Evolutionary conservation across 2,329 filamentous ascomycete species (phyloP), one percentile per base, ranked within the genome.

Genomic region (Hypoxylon sp.): DNA sequence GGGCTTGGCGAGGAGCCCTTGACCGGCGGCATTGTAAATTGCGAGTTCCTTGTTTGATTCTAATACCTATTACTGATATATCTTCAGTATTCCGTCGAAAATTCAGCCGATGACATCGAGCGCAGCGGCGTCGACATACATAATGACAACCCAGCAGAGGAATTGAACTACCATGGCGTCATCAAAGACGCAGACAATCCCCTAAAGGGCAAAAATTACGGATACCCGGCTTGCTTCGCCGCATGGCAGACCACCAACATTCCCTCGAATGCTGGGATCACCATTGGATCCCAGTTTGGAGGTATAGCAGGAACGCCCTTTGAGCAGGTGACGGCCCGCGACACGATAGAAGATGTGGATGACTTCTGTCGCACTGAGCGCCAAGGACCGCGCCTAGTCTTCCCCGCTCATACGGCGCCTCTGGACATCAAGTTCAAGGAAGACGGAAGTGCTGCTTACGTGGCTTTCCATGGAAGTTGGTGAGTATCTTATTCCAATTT

Each of bases 381-480:
- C 2, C 68, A 72, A 51, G 67, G 50, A 2, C 86, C 91, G 68
- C 67, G 87, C 1, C 80, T 93, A 28, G 87, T 87, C 4, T 86
- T 86, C 72, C 80, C 81, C 55, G 87, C 91, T 1, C 92, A 94
- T 75, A 90, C 85, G 75, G 91, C 91, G 0, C 92, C 92, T 0
- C 81, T 93, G 0, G 90, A 93, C 70, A 86, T 93, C 74, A 87
- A 88, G 67, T 94, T 94, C 80, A 83, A 86, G 68, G 74, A 81
- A 0, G 79, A 83, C 43, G 87, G 86, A 36, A 85, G 83, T 11
- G 84, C 82, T 1, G 90, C 90, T 0, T 93, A 87, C 79, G 80
- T 94, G 17, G 83, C 88, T 0, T 92, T 93, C 79, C 91, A 93
- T 77, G 91, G 91, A 13, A 90, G 87, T 77, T 93, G 91, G 71